Evolutionary conservation across 2,329 filamentous ascomycete genomes (phyloP).

Genomic region (Cryoendolithus antarcticus): DNA sequence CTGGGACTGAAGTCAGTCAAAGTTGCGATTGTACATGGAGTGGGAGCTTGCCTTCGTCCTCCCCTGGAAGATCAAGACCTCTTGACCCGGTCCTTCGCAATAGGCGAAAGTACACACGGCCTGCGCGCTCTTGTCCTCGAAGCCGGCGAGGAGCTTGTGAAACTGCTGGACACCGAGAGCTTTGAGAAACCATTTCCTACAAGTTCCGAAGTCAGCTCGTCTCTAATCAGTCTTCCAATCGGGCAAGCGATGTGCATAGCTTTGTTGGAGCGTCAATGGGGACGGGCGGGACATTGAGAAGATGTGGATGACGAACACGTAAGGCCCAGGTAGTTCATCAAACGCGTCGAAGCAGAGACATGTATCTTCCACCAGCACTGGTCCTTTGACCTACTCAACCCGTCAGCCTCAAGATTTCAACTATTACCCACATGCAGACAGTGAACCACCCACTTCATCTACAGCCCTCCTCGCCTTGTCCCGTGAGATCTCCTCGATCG

Average conservation of each 20-base stretch:
- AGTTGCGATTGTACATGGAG: too few relatives aligned
- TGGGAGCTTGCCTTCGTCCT: slow-evolving; percentile 67
- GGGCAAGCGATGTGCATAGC: too few relatives aligned
- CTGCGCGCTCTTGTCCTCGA: slow-evolving; percentile 80
- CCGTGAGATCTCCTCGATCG: slow-evolving; percentile 76
- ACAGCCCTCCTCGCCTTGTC: slow-evolving; percentile 82
- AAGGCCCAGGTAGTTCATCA: slow-evolving; percentile 83
- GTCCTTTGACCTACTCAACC: slow-evolving; percentile 55
- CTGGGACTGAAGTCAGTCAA: slow-evolving; percentile 25
- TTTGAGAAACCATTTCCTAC: slow-evolving; percentile 86
- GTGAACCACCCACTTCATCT: too few relatives aligned
- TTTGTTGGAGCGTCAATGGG: too few relatives aligned
- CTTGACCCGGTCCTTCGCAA: slow-evolving; percentile 68
- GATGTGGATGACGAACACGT: slow-evolving; percentile 90
- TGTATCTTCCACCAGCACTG: slow-evolving; percentile 92
- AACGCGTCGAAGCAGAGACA: slow-evolving; percentile 86
- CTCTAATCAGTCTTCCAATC: too few relatives aligned
- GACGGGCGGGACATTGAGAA: too few relatives aligned
- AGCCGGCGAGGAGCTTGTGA: slow-evolving; percentile 80
- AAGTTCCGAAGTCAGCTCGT: background rate
- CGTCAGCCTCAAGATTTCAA: too few relatives aligned
- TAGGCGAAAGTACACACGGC: slow-evolving; percentile 96
- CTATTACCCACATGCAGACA: too few relatives aligned
- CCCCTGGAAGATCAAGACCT: slow-evolving; percentile 84
- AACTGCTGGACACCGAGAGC: slow-evolving; percentile 71